These are phyloP conservation scores for Microsporum ferrugineum DNA, from an alignment of 2,329 filamentous ascomycete genomes.

Conservation along the genomic window DNA sequence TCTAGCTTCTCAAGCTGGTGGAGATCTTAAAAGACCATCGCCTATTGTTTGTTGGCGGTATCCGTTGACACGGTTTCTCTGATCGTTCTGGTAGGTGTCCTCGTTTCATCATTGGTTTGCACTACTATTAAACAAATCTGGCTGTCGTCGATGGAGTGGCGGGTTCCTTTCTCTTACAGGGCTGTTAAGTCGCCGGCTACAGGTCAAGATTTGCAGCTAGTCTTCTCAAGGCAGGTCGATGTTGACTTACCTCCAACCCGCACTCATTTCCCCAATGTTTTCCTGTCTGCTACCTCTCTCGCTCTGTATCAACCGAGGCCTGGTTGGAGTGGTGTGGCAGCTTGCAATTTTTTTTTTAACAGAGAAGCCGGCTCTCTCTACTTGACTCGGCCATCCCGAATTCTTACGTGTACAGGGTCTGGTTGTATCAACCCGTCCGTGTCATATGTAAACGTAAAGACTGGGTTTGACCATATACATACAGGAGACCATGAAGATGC, in stretches of 20 bases:
- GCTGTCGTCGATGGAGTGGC: not conserved
- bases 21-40: not conserved
- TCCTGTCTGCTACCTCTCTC: not conserved
- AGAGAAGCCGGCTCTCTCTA: not conserved
- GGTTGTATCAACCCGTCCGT: no score
- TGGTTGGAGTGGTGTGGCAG: no score
- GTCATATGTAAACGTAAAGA: no score
- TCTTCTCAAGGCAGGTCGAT: not conserved
- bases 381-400: not conserved
- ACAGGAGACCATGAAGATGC: not conserved
- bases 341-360: no score
- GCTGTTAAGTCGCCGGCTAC: not conserved
- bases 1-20: not conserved
- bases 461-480: not conserved
- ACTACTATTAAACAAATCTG: not conserved
- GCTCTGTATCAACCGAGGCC: not conserved
- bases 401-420: no score
- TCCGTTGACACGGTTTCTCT: not conserved
- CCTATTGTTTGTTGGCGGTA: not conserved
- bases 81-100: not conserved
- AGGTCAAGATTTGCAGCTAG: not conserved
- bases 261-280: not conserved
- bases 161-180: not conserved
- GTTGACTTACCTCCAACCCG: not conserved
- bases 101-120: not conserved